Base-by-base conservation (phyloP, 2,329 filamentous ascomycete genomes). In the Dothistroma pini region DNA sequence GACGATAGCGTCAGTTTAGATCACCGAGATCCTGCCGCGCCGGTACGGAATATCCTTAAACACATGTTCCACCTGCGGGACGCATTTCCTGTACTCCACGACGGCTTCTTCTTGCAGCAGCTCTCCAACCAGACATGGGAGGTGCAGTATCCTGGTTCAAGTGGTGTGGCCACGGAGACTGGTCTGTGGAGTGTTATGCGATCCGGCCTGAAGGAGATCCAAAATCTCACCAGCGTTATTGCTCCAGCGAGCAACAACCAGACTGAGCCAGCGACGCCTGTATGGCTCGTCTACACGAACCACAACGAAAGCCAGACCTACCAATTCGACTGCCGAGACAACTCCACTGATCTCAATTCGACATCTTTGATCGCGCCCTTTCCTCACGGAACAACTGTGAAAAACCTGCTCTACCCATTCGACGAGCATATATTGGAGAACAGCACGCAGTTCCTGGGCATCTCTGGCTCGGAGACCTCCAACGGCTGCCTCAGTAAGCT, bases 11-110 rank as follows among this genome's bases (percentile, higher is more conserved):
- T 84, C 51, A 81, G 81, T 41, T 79, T 81, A 47, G 85, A 87
- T 68, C 85, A 87, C 66, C 78, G 84, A 21, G 84, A 87, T 70
- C 84, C 85, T 1, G 80, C 84, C 16, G 81, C 85, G 63, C 83
- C 84, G 1, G 73, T 87, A 47, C 78, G 83, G 22, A 86, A 85
- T 63, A 81, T 84, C 54, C 76, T 86, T 62, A 85, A 84, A 67
- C 76, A 79, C 41, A 84, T 86, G 80, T 85, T 83, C 63, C 78
- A 85, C 61, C 78, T 87, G 70, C 79, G 85, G 58, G 70, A 79
- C n/a, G 70, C 81, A 29, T 86, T 78, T 53, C 81, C 83, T 0
- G 80, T 81, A 0, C 72, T 87, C 14, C 85, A 86, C 50, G 83
- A 86, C 65, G 84, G 84, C 0, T 84, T 79, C 64, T 78, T 78